Evolutionary conservation across 73 alveolate species (phyloP).

Genomic region (Paramecium caudatum): DNA sequence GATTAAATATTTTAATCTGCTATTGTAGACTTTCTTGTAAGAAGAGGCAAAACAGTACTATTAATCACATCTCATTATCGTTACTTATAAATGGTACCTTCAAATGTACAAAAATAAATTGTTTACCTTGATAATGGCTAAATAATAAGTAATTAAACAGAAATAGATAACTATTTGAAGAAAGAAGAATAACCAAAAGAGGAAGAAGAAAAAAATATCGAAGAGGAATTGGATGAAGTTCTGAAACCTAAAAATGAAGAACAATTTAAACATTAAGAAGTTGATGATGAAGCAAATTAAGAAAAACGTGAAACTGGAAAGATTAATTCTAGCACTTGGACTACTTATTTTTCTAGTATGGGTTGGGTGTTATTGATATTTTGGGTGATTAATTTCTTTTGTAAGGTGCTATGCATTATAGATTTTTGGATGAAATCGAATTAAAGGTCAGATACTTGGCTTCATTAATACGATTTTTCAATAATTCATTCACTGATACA

Average conservation of each 20-base stretch:
- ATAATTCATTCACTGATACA: background rate
- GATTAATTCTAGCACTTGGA: slow-evolving; percentile 1
- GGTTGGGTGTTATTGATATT: background rate
- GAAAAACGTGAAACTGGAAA: slow-evolving; percentile 7
- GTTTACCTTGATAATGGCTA: slow-evolving; percentile 26
- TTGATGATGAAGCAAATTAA: background rate
- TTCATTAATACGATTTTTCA: background rate
- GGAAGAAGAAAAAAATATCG: background rate
- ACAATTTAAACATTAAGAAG: background rate
- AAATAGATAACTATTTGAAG: background rate
- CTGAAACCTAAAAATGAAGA: background rate
- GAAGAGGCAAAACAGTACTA: slow-evolving; percentile 10
- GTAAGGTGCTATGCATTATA: background rate
- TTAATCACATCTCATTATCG: slow-evolving; percentile 57
- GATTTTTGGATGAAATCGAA: slow-evolving; percentile 43
- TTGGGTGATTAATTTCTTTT: background rate
- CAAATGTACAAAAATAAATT: background rate
- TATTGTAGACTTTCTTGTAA: background rate
- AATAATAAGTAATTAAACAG: background rate
- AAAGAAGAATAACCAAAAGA: slow-evolving; percentile 16
- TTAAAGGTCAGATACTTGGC: slow-evolving; percentile 2
- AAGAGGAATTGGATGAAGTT: slow-evolving; percentile 17
- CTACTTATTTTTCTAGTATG: background rate
- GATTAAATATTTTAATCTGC: slow-evolving; percentile 6
- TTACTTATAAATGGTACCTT: slow-evolving; percentile 13